These are phyloP conservation scores for Pilasporangium apinafurcum DNA, from an alignment of 352 stramenopile species.

Conservation along the genomic window DNA sequence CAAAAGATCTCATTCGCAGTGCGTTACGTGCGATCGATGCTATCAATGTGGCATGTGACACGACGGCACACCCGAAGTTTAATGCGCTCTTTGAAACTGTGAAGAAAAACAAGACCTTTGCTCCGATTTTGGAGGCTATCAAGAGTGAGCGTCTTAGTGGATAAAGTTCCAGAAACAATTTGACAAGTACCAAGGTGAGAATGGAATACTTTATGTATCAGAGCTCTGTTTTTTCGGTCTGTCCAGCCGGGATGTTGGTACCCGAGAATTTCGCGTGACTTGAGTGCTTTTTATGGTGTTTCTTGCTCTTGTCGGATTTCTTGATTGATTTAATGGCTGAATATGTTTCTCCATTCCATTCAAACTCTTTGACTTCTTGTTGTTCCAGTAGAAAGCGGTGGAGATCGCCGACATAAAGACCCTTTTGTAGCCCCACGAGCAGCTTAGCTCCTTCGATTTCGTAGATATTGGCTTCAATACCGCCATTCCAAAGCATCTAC, in stretches of 20 bases:
- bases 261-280: slow-evolving; percentile 5
- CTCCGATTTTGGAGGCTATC: slow-evolving; percentile 55
- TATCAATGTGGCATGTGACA: slow-evolving; percentile 62
- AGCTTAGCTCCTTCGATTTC: slow-evolving; percentile 51
- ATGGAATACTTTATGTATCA: neutral
- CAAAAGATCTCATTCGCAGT: slow-evolving; percentile 96
- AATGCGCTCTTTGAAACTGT: slow-evolving; percentile 47
- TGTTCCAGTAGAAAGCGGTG: slow-evolving; percentile 46
- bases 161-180: slow-evolving; percentile 5
- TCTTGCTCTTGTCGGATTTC: slow-evolving; percentile 11
- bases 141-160: slow-evolving; percentile 40
- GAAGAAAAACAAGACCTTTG: slow-evolving; percentile 63
- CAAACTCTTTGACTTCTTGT: slow-evolving; percentile 44
- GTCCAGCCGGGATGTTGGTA: slow-evolving; percentile 1
- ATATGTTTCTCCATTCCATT: slow-evolving; percentile 54
- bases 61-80: slow-evolving; percentile 71
- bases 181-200: neutral
- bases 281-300: neutral
- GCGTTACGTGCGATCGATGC: slow-evolving; percentile 86
- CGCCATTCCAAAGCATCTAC: slow-evolving; percentile 71
- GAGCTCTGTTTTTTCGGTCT: neutral
- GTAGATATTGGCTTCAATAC: slow-evolving; percentile 63
- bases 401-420: slow-evolving; percentile 37
- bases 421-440: slow-evolving; percentile 60
- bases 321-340: slow-evolving; percentile 1